Percentiles rank a stretch among this genome's conserved stretches.
Evolutionary conservation across 1,284 basidiomycete species (phyloP).

Genomic region (Veloboletus limbatus): DNA sequence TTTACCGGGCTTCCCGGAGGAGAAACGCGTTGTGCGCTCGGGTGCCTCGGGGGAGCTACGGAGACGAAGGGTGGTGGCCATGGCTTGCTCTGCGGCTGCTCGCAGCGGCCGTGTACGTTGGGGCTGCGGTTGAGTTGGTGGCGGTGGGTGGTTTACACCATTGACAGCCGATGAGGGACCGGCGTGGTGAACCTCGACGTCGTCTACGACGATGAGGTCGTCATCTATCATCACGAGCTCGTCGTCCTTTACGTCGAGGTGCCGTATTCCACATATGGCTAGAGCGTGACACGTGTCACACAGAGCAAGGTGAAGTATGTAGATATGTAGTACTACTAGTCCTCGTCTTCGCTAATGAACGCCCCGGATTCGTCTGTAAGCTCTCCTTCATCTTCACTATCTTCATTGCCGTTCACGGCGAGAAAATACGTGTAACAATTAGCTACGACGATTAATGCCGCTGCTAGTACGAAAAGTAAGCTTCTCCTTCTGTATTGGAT

Average conservation of each 20-base stretch:
- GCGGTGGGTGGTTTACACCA: constrained; percentile 18
- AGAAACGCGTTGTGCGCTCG: constrained; percentile 50
- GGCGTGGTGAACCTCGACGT: constrained; percentile 41
- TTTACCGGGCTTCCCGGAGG: constrained; percentile 42
- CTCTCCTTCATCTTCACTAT: not conserved
- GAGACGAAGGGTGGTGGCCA: constrained; percentile 41
- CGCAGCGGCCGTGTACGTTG: constrained; percentile 34
- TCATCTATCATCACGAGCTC: constrained; percentile 45
- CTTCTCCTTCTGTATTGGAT: constrained; percentile 34
- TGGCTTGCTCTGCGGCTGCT: constrained; percentile 38
- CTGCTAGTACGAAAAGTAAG: constrained; percentile 36
- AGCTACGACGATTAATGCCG: constrained; percentile 13
- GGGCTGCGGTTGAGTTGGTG: constrained; percentile 9
- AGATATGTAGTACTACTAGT: no score
- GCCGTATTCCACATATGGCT: constrained; percentile 1
- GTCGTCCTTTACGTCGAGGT: constrained; percentile 1
- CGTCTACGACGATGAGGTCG: constrained; percentile 65
- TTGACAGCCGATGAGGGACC: constrained; percentile 27
- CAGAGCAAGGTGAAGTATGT: no score
- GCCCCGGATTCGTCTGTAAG: constrained; percentile 6
- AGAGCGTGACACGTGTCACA: constrained; percentile 18
- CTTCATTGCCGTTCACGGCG: not conserved
- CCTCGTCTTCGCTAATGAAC: constrained; percentile 11
- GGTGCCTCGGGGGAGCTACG: constrained; percentile 39
- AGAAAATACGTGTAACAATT: constrained; percentile 2